A percentile compares a stretch with the other conserved stretches of the same genome.
These are phyloP conservation scores for Fragaria nilgerrensis DNA, from an alignment of 306 rosid genomes.

Conservation along the genomic window DNA sequence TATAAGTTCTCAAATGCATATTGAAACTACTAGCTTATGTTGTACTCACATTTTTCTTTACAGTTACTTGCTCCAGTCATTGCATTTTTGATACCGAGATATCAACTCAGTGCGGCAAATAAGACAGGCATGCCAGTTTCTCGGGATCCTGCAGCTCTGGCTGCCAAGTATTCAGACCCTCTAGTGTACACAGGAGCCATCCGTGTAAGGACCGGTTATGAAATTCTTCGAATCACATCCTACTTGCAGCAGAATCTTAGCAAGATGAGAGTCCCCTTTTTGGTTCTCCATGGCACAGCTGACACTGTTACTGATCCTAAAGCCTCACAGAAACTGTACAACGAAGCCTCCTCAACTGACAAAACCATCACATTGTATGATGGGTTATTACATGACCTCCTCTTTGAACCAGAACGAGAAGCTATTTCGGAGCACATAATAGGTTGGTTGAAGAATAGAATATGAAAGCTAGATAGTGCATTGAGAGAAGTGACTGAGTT, in stretches of 20 bases:
- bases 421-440: conserved; percentile 49
- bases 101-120: conserved; percentile 59
- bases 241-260: conserved; percentile 66
- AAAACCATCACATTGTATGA: conserved; percentile 67
- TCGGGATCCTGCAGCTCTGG: conserved; percentile 77
- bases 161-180: conserved; percentile 83
- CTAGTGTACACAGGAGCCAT: conserved; percentile 75
- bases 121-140: conserved; percentile 57
- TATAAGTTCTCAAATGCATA: not conserved
- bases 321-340: conserved; percentile 62
- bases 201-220: conserved; percentile 76
- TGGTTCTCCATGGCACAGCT: conserved; percentile 82
- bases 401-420: conserved; percentile 81
- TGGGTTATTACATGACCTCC: conserved; percentile 76
- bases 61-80: conserved; percentile 77
- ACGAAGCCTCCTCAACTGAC: conserved; percentile 73
- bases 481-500: not conserved
- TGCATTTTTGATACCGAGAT: conserved; percentile 68
- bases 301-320: conserved; percentile 79
- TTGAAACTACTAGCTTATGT: not conserved
- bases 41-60: conserved; percentile 9
- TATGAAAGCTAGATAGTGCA: conserved; percentile 29
- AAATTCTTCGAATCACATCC: conserved; percentile 63
- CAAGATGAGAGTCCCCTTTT: conserved; percentile 66
- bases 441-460: conserved; percentile 69